Base-by-base conservation (phyloP, 495 filamentous ascomycete species). In the Pseudevernia furfuracea region DNA sequence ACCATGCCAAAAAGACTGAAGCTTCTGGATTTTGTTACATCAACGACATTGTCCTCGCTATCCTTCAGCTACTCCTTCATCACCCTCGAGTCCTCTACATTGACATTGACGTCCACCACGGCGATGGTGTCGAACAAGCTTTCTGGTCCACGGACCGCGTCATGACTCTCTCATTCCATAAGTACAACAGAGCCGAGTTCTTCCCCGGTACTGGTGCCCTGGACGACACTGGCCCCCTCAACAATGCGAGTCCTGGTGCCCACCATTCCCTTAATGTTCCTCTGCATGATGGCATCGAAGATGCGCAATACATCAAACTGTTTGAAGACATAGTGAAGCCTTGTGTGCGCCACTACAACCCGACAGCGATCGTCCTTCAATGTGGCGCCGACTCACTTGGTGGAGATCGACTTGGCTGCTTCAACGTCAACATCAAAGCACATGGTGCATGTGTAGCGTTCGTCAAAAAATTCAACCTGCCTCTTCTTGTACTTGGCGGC, bases 101-200 rank as follows among this genome's bases (percentile, higher is more conserved):
- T 67, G 93, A 98, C 72, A 96, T 98, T 69, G 93, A 98, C 74
- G 93, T 98, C 15, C 93, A 98, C 77, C 93, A 98, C 69, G 93
- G 93, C 68, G 93, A 98, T 73, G 93, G 93, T 64, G 93, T 98
- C 48, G 92, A 98, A 74, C 90, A 96, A 75, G 93, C 93, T 4
- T 98, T 98, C 76, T 95, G 91, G 79, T 94, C 91, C 21, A 95
- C 92, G 37, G 92, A 97, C 71, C 90, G 93, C 57, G 93, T 98
- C 67, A 88, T 97, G 80, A 98, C 93, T 0, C 85, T 96, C 28
- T 96, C 91, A 55, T 96, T 96, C 75, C 94, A 98, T 79, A 97
- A 97, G 78, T 98, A 95, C 73, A 90, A 79, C 82, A 89, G 87
- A 71, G 86, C 85, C 65, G 86, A 89, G 56, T 89, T 87, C 78